A percentile compares a stretch with the other conserved stretches of the same genome.
phyloP scores from a whole-genome alignment of 345 rosid genomes.

The Arabidopsis suecica region DNA sequence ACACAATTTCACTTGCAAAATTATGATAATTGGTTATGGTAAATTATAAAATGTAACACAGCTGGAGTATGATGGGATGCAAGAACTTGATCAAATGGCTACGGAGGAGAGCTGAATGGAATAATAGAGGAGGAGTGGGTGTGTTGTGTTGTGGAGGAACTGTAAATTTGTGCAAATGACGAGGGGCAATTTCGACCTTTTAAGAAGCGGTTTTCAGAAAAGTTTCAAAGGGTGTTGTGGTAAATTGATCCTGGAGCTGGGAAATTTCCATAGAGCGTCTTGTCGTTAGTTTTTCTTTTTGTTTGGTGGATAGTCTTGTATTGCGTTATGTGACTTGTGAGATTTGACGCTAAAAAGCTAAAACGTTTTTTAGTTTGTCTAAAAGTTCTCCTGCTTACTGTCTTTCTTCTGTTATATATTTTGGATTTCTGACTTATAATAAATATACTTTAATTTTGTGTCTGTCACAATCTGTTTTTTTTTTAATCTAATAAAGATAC shows the following conservation, averaged over 20 bases:
- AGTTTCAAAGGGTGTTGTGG: constrained; percentile 34
- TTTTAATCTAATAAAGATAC: neutral
- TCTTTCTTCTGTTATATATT: neutral
- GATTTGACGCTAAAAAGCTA: neutral
- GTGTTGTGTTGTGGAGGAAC: neutral
- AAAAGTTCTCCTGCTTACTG: neutral
- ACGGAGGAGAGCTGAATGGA: constrained; percentile 50
- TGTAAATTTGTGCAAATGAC: constrained; percentile 41
- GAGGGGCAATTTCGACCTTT: constrained; percentile 19
- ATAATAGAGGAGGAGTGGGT: neutral
- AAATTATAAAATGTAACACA: constrained; percentile 40
- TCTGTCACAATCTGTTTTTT: neutral
- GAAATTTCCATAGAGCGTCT: constrained; percentile 34
- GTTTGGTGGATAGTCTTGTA: neutral
- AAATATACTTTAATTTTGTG: neutral
- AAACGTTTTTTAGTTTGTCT: constrained; percentile 5
- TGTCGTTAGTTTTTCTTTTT: constrained; percentile 12
- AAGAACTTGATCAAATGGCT: constrained; percentile 38
- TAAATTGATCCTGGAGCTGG: constrained; percentile 34
- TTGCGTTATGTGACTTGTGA: neutral
- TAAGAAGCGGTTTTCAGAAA: constrained; percentile 38
- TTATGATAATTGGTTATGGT: neutral
- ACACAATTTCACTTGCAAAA: neutral
- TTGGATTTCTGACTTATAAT: neutral
- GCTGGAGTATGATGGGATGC: constrained; percentile 68